Evolutionary conservation across 2,329 filamentous ascomycete genomes (phyloP).

Genomic region (Alternaria triticina): DNA sequence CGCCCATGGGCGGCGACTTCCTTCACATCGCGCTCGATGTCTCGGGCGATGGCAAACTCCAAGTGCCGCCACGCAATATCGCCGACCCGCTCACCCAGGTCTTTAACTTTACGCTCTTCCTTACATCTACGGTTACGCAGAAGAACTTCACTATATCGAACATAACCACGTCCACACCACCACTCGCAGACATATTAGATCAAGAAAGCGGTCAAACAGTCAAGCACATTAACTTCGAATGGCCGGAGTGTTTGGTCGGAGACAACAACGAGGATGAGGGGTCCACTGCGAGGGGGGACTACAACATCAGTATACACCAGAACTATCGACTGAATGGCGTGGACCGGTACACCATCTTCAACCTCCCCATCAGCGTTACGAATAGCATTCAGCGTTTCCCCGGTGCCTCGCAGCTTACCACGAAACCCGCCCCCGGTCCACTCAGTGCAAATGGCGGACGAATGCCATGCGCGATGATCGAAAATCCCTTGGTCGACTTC

Average conservation of each 20-base stretch:
- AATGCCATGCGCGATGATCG: conserved; percentile 36
- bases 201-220: conserved; percentile 72
- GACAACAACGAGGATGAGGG: conserved; percentile 55
- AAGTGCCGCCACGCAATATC: conserved; percentile 61
- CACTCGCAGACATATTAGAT: conserved; percentile 66
- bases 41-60: conserved; percentile 68
- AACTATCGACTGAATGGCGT: conserved; percentile 70
- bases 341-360: conserved; percentile 73
- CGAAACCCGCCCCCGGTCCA: conserved; percentile 42
- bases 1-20: conserved; percentile 49
- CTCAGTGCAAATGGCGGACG: conserved; percentile 43
- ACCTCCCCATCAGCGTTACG: conserved; percentile 71
- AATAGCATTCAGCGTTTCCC: conserved; percentile 62
- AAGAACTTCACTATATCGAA: conserved; percentile 74
- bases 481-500: conserved; percentile 37
- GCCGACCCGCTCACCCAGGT: conserved; percentile 63
- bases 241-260: conserved; percentile 72
- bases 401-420: conserved; percentile 37
- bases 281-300: conserved; percentile 63
- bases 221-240: conserved; percentile 75
- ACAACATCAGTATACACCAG: conserved; percentile 76
- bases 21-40: conserved; percentile 73
- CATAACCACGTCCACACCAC: conserved; percentile 60
- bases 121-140: conserved; percentile 67
- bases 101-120: conserved; percentile 70